phyloP scores from a whole-genome alignment of 257 asterid species.

The Scutellaria minor region DNA sequence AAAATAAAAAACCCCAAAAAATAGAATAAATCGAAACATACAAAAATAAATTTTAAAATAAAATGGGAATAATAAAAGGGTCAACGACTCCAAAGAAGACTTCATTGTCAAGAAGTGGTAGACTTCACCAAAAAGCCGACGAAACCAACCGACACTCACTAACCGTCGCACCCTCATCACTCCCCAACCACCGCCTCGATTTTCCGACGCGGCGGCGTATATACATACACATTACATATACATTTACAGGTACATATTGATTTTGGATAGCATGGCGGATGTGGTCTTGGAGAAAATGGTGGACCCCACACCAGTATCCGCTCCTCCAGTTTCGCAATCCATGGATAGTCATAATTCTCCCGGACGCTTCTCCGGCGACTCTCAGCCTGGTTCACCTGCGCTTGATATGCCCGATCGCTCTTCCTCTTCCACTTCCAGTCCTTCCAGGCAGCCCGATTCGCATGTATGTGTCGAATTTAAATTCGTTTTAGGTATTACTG shows the following conservation, averaged over 20 bases:
- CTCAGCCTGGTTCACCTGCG: constrained; percentile 44
- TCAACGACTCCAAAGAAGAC: constrained; percentile 24
- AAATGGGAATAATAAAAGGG: background rate
- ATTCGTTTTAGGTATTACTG: constrained; percentile 5
- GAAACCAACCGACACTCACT: constrained; percentile 46
- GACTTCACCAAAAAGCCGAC: constrained; percentile 37
- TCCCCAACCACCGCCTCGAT: constrained; percentile 12
- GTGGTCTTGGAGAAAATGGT: constrained; percentile 56
- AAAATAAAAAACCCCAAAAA: too few relatives aligned
- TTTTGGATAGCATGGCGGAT: constrained; percentile 55
- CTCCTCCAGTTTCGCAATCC: constrained; percentile 53
- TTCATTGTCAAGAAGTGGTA: constrained; percentile 25
- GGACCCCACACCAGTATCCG: constrained; percentile 55
- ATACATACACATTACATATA: background rate
- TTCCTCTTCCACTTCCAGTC: constrained; percentile 43
- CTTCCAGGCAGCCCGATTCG: constrained; percentile 57
- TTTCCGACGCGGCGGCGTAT: constrained; percentile 30
- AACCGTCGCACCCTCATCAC: constrained; percentile 6
- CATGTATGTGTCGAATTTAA: constrained; percentile 49
- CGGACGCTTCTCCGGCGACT: constrained; percentile 41
- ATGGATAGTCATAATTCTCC: constrained; percentile 53
- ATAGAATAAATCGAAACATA: too few relatives aligned
- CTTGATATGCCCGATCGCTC: constrained; percentile 54
- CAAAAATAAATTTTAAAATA: background rate
- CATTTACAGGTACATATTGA: background rate